These are phyloP conservation scores for Arctium lappa DNA, from an alignment of 129 eudicot genomes.

Conservation along the genomic window DNA sequence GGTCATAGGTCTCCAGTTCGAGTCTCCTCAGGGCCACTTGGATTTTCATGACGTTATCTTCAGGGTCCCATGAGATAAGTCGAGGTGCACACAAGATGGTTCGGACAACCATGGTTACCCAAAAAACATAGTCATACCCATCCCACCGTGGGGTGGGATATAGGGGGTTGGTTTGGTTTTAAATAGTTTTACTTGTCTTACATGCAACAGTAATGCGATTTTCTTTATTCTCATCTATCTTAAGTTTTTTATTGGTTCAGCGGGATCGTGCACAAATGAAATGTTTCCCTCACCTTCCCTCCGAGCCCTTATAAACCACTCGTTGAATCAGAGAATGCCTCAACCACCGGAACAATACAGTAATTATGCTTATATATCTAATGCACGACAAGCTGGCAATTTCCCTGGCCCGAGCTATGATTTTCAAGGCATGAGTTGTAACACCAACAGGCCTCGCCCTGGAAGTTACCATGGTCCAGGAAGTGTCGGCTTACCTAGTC, in stretches of 20 bases:
- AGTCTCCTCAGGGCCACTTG: too few species aligned
- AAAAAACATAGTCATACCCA: too few species aligned
- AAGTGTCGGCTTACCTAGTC: constrained; percentile 4
- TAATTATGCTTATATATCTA: constrained; percentile 28
- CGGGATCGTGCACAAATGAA: constrained; percentile 43
- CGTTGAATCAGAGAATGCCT: constrained; percentile 31
- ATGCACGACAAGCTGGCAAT: constrained; percentile 33
- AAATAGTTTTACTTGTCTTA: not conserved
- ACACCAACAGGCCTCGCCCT: constrained; percentile 21
- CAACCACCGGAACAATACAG: constrained; percentile 40
- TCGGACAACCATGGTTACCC: too few species aligned
- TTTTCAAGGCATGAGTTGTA: constrained; percentile 28
- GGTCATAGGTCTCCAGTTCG: too few species aligned
- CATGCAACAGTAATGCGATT: not conserved
- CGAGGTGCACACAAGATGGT: too few species aligned
- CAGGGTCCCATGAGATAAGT: too few species aligned
- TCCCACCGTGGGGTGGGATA: too few species aligned
- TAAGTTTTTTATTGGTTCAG: constrained; percentile 1
- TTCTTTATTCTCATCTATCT: not conserved
- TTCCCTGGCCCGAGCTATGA: constrained; percentile 33
- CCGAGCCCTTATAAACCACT: constrained; percentile 34
- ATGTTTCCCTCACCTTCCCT: constrained; percentile 32
- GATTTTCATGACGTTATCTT: too few species aligned
- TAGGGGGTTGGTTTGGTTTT: too few species aligned
- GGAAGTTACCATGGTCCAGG: constrained; percentile 19